Evolutionary conservation across 768 basidiomycete species (phyloP).

Genomic region (Wakefieldia striispora): DNA sequence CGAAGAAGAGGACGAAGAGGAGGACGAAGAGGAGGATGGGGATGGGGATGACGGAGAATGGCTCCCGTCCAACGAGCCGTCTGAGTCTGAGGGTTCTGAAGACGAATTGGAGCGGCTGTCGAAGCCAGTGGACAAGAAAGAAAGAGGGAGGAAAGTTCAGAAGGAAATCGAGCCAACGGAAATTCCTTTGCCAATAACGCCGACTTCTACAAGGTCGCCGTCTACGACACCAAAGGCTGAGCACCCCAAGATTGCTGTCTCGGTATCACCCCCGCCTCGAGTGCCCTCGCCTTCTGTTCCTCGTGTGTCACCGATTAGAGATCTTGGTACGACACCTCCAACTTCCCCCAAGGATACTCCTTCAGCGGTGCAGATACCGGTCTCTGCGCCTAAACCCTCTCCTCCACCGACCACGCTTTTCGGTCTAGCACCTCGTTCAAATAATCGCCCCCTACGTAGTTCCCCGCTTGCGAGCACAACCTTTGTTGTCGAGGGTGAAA

Average conservation of each 20-base stretch:
- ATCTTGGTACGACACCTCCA: constrained; percentile 60
- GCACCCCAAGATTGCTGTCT: constrained; percentile 38
- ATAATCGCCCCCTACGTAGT: constrained; percentile 60
- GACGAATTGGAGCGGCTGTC: constrained; percentile 24
- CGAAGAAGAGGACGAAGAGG: constrained; percentile 1
- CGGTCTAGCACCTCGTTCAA: constrained; percentile 49
- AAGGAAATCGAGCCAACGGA: constrained; percentile 24
- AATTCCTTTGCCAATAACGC: constrained; percentile 26
- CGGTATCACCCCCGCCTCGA: constrained; percentile 32
- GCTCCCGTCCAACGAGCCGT: constrained; percentile 27
- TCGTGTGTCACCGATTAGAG: constrained; percentile 33
- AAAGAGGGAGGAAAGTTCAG: constrained; percentile 14
- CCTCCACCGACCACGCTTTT: constrained; percentile 36
- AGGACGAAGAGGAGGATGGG: neutral
- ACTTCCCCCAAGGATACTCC: constrained; percentile 54
- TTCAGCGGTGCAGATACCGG: constrained; percentile 11
- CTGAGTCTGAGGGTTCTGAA: constrained; percentile 31
- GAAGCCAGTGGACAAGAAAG: constrained; percentile 18
- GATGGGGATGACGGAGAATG: constrained; percentile 23
- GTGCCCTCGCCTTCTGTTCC: constrained; percentile 19
- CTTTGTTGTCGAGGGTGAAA: constrained; percentile 43
- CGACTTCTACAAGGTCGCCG: constrained; percentile 46
- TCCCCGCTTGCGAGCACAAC: constrained; percentile 67
- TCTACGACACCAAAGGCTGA: constrained; percentile 62
- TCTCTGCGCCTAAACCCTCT: constrained; percentile 15